A percentile compares a stretch with the other conserved stretches of the same genome.
Conservation (phyloP, 257 asterid genomes). For the Petrea volubilis region DNA sequence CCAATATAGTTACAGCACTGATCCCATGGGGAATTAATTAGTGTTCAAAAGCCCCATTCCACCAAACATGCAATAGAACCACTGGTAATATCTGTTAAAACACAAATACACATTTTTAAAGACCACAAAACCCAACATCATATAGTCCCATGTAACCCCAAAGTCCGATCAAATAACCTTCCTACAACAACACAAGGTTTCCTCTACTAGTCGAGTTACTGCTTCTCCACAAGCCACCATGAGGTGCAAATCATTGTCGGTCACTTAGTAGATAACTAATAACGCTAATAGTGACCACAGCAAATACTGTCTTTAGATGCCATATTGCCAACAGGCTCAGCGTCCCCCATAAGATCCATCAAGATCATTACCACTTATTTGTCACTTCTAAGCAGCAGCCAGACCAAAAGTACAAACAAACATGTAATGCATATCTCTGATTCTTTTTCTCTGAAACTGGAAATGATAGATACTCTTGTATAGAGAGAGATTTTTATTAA, state of each 20-base stretch:
- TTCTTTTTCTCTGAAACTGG: constrained; percentile 11
- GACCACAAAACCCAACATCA: neutral
- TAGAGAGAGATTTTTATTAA: neutral
- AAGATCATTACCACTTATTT: neutral
- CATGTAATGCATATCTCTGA: neutral
- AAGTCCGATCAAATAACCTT: neutral
- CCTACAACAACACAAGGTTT: constrained; percentile 1
- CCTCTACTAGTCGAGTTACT: neutral
- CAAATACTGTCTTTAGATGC: constrained; percentile 3
- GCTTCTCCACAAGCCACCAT: neutral
- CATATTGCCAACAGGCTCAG: neutral
- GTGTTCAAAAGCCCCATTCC: neutral
- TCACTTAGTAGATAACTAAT: neutral
- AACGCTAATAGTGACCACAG: neutral
- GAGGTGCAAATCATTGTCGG: neutral
- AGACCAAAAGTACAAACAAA: constrained; percentile 11
- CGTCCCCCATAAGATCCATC: neutral
- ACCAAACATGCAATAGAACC: neutral
- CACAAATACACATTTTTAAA: neutral
- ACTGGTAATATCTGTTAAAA: neutral
- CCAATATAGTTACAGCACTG: neutral
- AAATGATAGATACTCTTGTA: neutral
- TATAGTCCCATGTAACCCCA: neutral
- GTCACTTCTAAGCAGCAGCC: neutral
- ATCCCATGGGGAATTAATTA: neutral